Percentiles rank a stretch among this genome's conserved stretches.
Evolutionary conservation across 805 yeast genomes (phyloP).

Genomic region (Wickerhamomyces ciferrii): DNA sequence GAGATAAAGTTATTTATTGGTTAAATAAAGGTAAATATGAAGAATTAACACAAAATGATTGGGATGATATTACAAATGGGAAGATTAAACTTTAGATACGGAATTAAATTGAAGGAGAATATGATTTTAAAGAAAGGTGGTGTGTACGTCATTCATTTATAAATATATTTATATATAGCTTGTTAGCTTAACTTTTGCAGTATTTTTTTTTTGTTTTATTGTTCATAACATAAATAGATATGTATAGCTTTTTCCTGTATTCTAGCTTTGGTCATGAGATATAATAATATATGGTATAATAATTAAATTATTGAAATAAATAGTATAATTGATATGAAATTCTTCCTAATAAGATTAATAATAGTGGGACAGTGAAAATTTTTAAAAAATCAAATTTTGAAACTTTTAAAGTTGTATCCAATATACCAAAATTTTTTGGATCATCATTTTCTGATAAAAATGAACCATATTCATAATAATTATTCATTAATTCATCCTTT

Average conservation of each 20-base stretch:
- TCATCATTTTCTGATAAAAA: slow-evolving; percentile 25
- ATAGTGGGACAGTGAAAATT: slow-evolving; percentile 27
- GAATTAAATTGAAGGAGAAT: too few relatives aligned
- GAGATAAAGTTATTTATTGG: slow-evolving; percentile 66
- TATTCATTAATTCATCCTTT: slow-evolving; percentile 70
- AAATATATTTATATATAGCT: too few relatives aligned
- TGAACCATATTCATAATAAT: slow-evolving; percentile 49
- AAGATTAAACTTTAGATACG: too few relatives aligned
- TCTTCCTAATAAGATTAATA: slow-evolving; percentile 16
- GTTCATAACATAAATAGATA: too few relatives aligned
- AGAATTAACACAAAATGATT: slow-evolving; percentile 48
- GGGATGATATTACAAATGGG: slow-evolving; percentile 35
- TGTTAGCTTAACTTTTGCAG: too few relatives aligned
- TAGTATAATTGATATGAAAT: background rate
- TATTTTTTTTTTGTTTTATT: too few relatives aligned
- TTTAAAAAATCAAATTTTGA: slow-evolving; percentile 22
- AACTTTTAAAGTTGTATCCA: slow-evolving; percentile 16
- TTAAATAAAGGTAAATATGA: slow-evolving; percentile 51
- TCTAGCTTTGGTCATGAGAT: too few relatives aligned
- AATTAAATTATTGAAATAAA: background rate
- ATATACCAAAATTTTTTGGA: slow-evolving; percentile 1
- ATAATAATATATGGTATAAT: too few relatives aligned
- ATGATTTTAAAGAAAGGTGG: background rate
- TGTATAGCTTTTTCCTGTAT: too few relatives aligned
- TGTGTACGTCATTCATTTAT: background rate